Evolutionary conservation across 495 filamentous ascomycete species (phyloP).

Genomic region (Hypoxylon cercidicola): DNA sequence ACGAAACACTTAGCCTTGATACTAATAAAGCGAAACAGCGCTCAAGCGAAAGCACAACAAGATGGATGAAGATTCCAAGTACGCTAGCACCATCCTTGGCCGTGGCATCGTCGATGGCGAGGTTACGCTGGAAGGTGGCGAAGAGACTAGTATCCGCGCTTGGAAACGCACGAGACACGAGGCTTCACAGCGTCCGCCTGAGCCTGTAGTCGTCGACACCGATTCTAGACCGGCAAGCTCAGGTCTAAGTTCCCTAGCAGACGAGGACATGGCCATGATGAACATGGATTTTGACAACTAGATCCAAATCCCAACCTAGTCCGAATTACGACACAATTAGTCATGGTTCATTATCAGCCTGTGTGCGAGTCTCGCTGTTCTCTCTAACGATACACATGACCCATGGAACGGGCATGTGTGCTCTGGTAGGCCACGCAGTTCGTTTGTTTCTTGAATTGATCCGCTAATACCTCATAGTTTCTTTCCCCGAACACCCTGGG

Average conservation of each 20-base stretch:
- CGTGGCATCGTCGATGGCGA: slow-evolving; percentile 72
- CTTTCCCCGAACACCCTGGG: too few relatives aligned
- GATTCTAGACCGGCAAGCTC: slow-evolving; percentile 61
- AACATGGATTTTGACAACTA: slow-evolving; percentile 39
- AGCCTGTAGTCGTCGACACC: slow-evolving; percentile 27
- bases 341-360: too few relatives aligned
- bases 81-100: slow-evolving; percentile 81
- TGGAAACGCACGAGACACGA: slow-evolving; percentile 63
- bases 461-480: too few relatives aligned
- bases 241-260: slow-evolving; percentile 62
- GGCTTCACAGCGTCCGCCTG: slow-evolving; percentile 34
- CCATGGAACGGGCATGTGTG: too few relatives aligned
- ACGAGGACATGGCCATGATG: slow-evolving; percentile 56
- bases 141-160: slow-evolving; percentile 69
- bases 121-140: slow-evolving; percentile 76
- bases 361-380: too few relatives aligned
- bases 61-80: slow-evolving; percentile 79
- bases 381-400: too few relatives aligned
- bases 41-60: slow-evolving; percentile 89
- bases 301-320: neutral
- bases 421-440: too few relatives aligned
- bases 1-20: neutral
- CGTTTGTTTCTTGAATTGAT: too few relatives aligned
- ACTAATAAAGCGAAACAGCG: slow-evolving; percentile 47
- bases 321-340: too few relatives aligned